phyloP scores from a whole-genome alignment of 192 early-diverging fungal genomes.

The Dissophora globulifera region DNA sequence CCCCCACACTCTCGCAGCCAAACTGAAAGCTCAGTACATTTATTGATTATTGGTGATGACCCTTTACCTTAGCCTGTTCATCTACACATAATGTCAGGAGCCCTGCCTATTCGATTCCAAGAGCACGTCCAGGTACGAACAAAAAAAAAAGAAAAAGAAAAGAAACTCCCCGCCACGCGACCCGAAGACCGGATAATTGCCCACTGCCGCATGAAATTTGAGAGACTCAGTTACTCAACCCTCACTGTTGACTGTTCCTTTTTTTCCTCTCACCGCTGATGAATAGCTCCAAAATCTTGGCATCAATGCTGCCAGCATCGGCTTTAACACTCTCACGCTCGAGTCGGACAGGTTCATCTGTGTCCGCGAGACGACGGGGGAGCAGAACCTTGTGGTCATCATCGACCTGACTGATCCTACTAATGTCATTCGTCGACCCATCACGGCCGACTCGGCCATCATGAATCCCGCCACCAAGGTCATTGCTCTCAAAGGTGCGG shows the following conservation, averaged over 20 bases:
- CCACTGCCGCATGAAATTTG: no score
- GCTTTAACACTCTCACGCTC: slow-evolving; percentile 97
- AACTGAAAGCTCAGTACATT: no score
- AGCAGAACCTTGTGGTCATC: slow-evolving; percentile 92
- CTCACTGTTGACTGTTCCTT: neutral
- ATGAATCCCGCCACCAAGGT: slow-evolving; percentile 96
- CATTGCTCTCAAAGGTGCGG: slow-evolving; percentile 93
- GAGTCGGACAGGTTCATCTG: slow-evolving; percentile 99
- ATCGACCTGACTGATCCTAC: slow-evolving; percentile 90
- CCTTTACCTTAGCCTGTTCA: neutral
- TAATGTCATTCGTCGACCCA: slow-evolving; percentile 88
- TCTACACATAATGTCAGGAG: slow-evolving; percentile 70
- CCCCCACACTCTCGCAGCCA: no score
- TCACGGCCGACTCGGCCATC: slow-evolving; percentile 97
- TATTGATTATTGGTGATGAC: no score
- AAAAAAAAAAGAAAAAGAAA: no score
- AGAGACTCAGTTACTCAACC: neutral
- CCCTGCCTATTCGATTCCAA: slow-evolving; percentile 93
- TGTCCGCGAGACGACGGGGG: slow-evolving; percentile 78
- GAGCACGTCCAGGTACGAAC: slow-evolving; percentile 92
- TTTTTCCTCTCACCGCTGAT: neutral
- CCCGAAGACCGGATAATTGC: no score
- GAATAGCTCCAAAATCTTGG: slow-evolving; percentile 88
- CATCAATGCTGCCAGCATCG: slow-evolving; percentile 91
- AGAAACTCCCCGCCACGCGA: no score